Evolutionary conservation across 2,329 filamentous ascomycete species (phyloP), one percentile per base, ranked within the genome.

Genomic region (Alternaria ventricosa): DNA sequence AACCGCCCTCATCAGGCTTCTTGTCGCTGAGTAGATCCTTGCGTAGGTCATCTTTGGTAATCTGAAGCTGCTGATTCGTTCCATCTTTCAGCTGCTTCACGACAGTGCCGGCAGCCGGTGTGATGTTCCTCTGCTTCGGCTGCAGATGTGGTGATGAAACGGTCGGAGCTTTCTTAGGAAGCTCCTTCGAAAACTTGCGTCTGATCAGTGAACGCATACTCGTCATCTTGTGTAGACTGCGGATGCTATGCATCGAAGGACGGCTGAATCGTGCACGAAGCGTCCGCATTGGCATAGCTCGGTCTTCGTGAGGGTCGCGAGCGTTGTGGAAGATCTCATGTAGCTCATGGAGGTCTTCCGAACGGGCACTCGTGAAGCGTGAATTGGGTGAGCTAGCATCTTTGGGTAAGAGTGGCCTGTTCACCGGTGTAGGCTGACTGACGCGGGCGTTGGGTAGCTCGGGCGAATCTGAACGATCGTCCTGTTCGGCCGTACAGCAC

Each of bases 141-240:
- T 55, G 20, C 57, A 54, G 41, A 63, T 64, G 9, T 60, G 20
- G 6, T 56, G 55, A 23, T 53, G 46, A 22, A 44, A n/a, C 25
- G 27, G 22, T 58, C 5, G 65, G 59, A 1, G 61, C 53, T 25
- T 71, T 69, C 45, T 64, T 75, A 3, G 66, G 33, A 9, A 71
- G 47, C 20, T 78, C 75, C 45, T 65, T 74, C 5, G 77, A 77
- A 47, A 78, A 71, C 33, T 70, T 78, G n/a, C 71, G 70, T 54
- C 71, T 75, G 44, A 79, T 71, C 12, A 79, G 67, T 4, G 75
- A 77, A 27, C 72, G 76, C 64, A 79, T 71, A 64, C 76, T 79
- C 28, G 70, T 75, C 69, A 78, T 74, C 61, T 74, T 78, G 65
- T 75, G 75, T 7, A 79, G 57, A n/a, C 72, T 78, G 50, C 69